phyloP scores from a whole-genome alignment of 2,329 filamentous ascomycete genomes.

The Triangularia verruculosa region DNA sequence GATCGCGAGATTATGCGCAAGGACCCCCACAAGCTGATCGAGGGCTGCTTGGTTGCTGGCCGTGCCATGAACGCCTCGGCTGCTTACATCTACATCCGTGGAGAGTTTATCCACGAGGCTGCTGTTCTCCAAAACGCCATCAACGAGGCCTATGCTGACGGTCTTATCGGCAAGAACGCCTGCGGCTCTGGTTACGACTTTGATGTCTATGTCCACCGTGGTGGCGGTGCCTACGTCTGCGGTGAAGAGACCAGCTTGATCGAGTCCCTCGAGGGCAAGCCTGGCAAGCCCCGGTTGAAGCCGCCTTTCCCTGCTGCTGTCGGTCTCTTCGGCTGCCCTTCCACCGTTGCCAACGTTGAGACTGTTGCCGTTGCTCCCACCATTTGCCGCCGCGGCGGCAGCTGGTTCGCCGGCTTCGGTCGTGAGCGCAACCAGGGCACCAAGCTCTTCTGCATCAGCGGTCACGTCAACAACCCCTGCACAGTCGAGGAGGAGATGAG shows the following conservation, averaged over 20 bases:
- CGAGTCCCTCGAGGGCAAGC: constrained; percentile 97
- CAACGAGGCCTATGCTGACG: constrained; percentile 93
- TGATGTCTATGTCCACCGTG: constrained; percentile 93
- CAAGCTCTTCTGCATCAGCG: constrained; percentile 97
- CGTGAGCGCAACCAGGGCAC: constrained; percentile 96
- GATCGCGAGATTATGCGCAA: constrained; percentile 99
- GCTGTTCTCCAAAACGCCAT: constrained; percentile 91
- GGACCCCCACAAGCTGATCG: constrained; percentile 97
- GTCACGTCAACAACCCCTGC: constrained; percentile 96
- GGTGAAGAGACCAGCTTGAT: constrained; percentile 98
- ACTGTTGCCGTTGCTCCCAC: constrained; percentile 93
- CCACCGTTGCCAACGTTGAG: constrained; percentile 97
- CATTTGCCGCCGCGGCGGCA: constrained; percentile 86
- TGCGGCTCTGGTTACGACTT: constrained; percentile 97
- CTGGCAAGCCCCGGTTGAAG: constrained; percentile 97
- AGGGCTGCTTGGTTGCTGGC: constrained; percentile 93
- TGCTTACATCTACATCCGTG: constrained; percentile 98
- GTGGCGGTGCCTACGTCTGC: constrained; percentile 96
- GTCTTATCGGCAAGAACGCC: constrained; percentile 96
- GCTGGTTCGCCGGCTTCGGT: constrained; percentile 91
- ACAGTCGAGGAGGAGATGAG: constrained; percentile 99
- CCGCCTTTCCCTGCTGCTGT: constrained; percentile 97
- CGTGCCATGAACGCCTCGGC: constrained; percentile 98
- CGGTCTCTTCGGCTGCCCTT: constrained; percentile 95
- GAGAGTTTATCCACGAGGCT: constrained; percentile 96